A percentile compares a stretch with the other conserved stretches of the same genome.
Conservation (phyloP, 192 early-diverging fungal species). For the Coemansia guatemalensis region DNA sequence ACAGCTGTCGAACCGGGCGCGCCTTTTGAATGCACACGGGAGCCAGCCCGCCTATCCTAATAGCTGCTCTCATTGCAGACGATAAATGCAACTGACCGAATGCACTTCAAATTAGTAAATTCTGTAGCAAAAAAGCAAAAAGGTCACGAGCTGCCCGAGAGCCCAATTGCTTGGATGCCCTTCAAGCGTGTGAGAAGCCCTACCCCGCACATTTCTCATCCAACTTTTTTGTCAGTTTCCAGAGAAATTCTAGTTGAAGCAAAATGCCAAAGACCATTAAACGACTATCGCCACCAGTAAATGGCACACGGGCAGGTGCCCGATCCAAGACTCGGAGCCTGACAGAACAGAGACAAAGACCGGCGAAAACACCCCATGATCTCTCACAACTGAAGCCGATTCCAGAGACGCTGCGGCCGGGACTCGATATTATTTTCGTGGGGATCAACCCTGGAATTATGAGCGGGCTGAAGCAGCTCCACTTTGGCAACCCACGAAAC, state of each 20-base stretch:
- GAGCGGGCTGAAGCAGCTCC: conserved; percentile 59
- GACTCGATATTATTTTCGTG: conserved; percentile 63
- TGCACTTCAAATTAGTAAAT: not conserved
- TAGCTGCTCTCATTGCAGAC: not conserved
- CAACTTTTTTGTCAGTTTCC: not conserved
- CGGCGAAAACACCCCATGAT: conserved; percentile 2
- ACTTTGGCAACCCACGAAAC: conserved; percentile 71
- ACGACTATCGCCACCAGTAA: not conserved
- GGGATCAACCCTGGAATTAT: conserved; percentile 72
- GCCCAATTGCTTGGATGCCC: not conserved
- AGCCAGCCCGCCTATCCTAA: not conserved
- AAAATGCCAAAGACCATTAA: not conserved
- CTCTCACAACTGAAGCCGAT: conserved; percentile 37
- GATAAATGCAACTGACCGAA: not conserved
- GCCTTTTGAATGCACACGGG: not conserved
- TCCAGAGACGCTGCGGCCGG: conserved; percentile 40
- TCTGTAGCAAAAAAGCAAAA: not conserved
- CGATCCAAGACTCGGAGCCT: not conserved
- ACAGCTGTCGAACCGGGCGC: not conserved
- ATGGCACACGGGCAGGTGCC: not conserved
- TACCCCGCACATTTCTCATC: too few relatives aligned
- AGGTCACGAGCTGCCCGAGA: not conserved
- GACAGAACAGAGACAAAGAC: conserved; percentile 6
- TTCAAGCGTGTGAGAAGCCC: not conserved
- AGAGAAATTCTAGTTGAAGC: not conserved